Evolutionary conservation across 805 yeast species (phyloP).

Genomic region (Metschnikowia chrysomelidarum): DNA sequence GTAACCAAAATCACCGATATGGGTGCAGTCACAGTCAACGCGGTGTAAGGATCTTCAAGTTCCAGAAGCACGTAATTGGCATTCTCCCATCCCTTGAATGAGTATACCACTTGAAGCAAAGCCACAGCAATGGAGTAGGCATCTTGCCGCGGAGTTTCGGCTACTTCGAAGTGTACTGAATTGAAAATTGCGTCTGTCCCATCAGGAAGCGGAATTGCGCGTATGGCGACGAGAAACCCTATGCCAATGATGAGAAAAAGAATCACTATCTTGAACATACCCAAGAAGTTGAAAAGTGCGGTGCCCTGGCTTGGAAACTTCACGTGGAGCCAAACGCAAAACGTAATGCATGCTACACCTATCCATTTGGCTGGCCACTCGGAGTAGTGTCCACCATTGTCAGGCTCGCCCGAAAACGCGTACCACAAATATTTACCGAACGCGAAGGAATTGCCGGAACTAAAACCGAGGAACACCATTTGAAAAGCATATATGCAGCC

Average conservation of each 20-base stretch:
- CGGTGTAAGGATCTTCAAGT: constrained; percentile 53
- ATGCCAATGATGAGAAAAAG: constrained; percentile 47
- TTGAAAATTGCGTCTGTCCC: too few relatives aligned
- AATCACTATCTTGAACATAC: constrained; percentile 51
- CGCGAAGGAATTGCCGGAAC: constrained; percentile 63
- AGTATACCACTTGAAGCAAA: constrained; percentile 55
- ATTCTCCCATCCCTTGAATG: constrained; percentile 71
- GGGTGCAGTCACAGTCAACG: constrained; percentile 61
- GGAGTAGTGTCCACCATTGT: constrained; percentile 19
- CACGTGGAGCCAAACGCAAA: constrained; percentile 48
- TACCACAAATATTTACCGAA: constrained; percentile 58
- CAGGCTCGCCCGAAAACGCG: constrained; percentile 29
- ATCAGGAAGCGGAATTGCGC: constrained; percentile 24
- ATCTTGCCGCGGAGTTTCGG: constrained; percentile 31
- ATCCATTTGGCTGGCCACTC: constrained; percentile 41
- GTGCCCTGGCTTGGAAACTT: constrained; percentile 50
- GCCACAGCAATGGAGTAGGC: constrained; percentile 55
- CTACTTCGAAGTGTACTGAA: too few relatives aligned
- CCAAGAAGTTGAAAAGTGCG: constrained; percentile 50
- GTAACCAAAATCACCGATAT: constrained; percentile 53
- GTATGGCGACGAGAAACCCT: constrained; percentile 44
- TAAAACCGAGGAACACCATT: constrained; percentile 56
- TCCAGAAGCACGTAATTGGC: constrained; percentile 63
- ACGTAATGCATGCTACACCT: constrained; percentile 48
- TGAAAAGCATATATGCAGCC: constrained; percentile 48